A percentile compares a stretch with the other conserved stretches of the same genome.
Conservation (phyloP, 495 filamentous ascomycete genomes). For the Hyphodiscus hymeniophilus region DNA sequence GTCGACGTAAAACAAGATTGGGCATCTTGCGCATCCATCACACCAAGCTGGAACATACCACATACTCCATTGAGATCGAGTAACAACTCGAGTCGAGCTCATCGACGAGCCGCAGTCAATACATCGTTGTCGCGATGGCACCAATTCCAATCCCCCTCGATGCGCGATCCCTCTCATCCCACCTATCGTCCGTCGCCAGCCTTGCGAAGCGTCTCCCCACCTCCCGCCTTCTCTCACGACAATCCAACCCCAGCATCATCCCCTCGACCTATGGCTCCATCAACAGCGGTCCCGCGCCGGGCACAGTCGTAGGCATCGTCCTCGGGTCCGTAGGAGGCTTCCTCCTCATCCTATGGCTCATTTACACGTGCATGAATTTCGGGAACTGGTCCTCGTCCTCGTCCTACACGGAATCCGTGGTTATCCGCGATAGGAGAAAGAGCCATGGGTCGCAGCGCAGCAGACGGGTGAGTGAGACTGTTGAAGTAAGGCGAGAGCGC, state of each 20-base stretch:
- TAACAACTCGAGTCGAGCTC: neutral
- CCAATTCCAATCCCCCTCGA: conserved; percentile 9
- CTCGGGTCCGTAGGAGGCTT: conserved; percentile 80
- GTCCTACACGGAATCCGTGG: conserved; percentile 11
- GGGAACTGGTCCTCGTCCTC: conserved; percentile 31
- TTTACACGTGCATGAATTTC: conserved; percentile 53
- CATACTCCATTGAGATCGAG: neutral
- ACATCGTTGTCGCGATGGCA: conserved; percentile 20
- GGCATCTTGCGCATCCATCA: neutral
- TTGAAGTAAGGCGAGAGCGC: conserved; percentile 18
- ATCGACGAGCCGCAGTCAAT: no score
- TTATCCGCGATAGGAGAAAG: conserved; percentile 18
- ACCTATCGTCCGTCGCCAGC: neutral
- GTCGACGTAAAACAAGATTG: neutral
- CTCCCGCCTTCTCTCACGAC: neutral
- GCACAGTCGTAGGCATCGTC: conserved; percentile 74
- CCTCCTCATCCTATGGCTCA: conserved; percentile 63
- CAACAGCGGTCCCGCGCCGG: conserved; percentile 51
- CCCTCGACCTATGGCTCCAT: conserved; percentile 61
- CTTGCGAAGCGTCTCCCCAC: conserved; percentile 2
- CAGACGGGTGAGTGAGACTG: conserved; percentile 18
- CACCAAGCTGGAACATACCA: neutral
- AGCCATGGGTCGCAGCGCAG: conserved; percentile 5
- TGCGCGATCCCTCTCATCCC: neutral
- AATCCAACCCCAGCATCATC: conserved; percentile 27